A percentile compares a stretch with the other conserved stretches of the same genome.
Conservation (phyloP, 768 basidiomycete genomes). For the Phylloporus scabripes region DNA sequence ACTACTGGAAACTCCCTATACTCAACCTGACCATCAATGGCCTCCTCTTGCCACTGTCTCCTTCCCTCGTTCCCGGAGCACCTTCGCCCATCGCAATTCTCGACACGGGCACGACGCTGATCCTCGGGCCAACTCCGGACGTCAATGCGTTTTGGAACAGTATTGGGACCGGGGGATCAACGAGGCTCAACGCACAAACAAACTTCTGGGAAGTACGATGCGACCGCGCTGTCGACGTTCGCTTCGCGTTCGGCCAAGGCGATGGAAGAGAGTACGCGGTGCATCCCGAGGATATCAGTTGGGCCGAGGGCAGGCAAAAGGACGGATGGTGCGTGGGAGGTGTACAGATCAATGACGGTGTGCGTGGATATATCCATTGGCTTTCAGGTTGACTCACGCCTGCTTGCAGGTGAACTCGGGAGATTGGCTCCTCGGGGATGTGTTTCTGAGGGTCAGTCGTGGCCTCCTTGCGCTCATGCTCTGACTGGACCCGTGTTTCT, state of each 20-base stretch:
- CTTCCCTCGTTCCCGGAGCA: constrained; percentile 41
- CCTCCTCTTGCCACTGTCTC: constrained; percentile 36
- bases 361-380: constrained; percentile 18
- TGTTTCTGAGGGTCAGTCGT: constrained; percentile 45
- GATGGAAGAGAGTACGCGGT: constrained; percentile 36
- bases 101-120: constrained; percentile 58
- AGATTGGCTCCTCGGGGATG: constrained; percentile 60
- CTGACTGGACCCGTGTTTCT: constrained; percentile 3
- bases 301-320: constrained; percentile 37
- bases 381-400: not conserved
- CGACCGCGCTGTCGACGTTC: constrained; percentile 41
- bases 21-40: constrained; percentile 41
- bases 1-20: constrained; percentile 57
- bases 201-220: constrained; percentile 49
- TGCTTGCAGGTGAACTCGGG: constrained; percentile 41
- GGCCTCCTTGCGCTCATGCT: not conserved
- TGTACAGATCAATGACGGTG: constrained; percentile 48
- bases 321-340: constrained; percentile 54
- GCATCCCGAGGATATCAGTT: constrained; percentile 49
- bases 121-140: constrained; percentile 49
- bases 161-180: constrained; percentile 36
- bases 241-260: constrained; percentile 40
- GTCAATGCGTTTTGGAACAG: constrained; percentile 49
- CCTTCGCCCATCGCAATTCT: constrained; percentile 48
- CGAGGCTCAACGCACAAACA: constrained; percentile 32